phyloP scores from a whole-genome alignment of 1,284 basidiomycete species.

The Puccinia triticina region DNA sequence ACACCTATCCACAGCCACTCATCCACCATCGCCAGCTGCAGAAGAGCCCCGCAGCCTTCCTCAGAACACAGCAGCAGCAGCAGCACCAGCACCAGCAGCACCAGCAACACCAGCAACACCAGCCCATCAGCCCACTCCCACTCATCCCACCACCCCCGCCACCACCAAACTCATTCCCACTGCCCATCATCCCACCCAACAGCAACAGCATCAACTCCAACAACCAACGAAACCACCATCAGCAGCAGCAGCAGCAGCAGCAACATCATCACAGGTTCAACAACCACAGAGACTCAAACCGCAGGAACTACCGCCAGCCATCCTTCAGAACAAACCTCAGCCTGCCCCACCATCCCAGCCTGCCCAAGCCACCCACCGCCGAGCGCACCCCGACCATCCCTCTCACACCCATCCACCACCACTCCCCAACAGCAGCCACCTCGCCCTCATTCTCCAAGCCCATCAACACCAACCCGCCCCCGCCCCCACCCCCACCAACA shows the following conservation, averaged over 20 bases:
- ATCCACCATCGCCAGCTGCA: constrained; percentile 32
- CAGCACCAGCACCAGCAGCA: too few relatives aligned
- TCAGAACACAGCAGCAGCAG: too few relatives aligned
- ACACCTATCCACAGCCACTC: constrained; percentile 20
- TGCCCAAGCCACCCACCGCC: constrained; percentile 32
- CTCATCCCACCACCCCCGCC: background rate
- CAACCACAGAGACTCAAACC: constrained; percentile 2
- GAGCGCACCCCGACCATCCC: background rate
- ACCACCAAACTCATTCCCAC: background rate
- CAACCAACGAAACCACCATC: constrained; percentile 25
- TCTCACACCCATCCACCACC: background rate
- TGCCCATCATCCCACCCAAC: constrained; percentile 1
- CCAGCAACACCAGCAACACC: constrained; percentile 32
- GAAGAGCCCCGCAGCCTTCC: background rate
- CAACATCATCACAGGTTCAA: background rate
- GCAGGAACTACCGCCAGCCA: background rate
- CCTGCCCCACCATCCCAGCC: constrained; percentile 14
- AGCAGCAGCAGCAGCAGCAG: too few relatives aligned
- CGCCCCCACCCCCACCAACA: background rate
- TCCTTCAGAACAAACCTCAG: constrained; percentile 13
- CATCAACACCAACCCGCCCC: background rate
- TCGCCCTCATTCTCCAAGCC: background rate
- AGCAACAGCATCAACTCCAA: background rate
- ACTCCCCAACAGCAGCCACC: background rate
- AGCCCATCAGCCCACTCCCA: constrained; percentile 7